Percentiles rank a stretch among this genome's conserved stretches.
Evolutionary conservation across 2,329 filamentous ascomycete genomes (phyloP).

Genomic region (Trichoderma koningiopsis): DNA sequence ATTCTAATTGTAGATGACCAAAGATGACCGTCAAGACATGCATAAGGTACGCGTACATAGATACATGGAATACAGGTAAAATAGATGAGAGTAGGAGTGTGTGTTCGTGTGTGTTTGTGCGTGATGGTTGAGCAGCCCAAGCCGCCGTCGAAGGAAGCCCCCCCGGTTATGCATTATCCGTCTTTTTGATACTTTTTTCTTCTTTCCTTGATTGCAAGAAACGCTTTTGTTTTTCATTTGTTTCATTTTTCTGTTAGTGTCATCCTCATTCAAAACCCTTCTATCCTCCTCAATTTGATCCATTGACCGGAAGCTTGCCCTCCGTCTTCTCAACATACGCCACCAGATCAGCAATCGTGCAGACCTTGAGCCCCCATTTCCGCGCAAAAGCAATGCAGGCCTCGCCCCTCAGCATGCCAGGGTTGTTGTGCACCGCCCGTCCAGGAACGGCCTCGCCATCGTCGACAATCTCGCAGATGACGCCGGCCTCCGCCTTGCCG

Average conservation of each 20-base stretch:
- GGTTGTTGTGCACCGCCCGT: slow-evolving; percentile 62
- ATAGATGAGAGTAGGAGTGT: neutral
- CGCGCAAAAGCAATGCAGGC: slow-evolving; percentile 85
- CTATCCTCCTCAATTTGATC: slow-evolving; percentile 32
- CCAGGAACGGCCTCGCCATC: slow-evolving; percentile 76
- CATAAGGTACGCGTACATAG: neutral
- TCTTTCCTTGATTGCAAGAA: neutral
- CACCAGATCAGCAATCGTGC: slow-evolving; percentile 91
- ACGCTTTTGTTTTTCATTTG: neutral
- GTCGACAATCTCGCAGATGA: slow-evolving; percentile 90
- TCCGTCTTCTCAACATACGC: slow-evolving; percentile 76
- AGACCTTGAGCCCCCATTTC: slow-evolving; percentile 87
- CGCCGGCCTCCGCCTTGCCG: slow-evolving; percentile 74
- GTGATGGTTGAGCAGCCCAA: neutral
- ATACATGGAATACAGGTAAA: neutral
- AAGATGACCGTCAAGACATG: neutral
- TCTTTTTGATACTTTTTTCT: neutral
- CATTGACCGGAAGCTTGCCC: slow-evolving; percentile 53
- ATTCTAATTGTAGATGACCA: slow-evolving; percentile 13
- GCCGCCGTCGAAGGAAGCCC: neutral
- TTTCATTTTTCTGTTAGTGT: neutral
- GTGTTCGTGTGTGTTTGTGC: neutral
- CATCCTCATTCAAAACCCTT: neutral
- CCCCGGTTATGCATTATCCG: neutral
- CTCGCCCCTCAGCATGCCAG: slow-evolving; percentile 92